Conservation (phyloP, 768 basidiomycete species). For the Auriculariales sp. region DNA sequence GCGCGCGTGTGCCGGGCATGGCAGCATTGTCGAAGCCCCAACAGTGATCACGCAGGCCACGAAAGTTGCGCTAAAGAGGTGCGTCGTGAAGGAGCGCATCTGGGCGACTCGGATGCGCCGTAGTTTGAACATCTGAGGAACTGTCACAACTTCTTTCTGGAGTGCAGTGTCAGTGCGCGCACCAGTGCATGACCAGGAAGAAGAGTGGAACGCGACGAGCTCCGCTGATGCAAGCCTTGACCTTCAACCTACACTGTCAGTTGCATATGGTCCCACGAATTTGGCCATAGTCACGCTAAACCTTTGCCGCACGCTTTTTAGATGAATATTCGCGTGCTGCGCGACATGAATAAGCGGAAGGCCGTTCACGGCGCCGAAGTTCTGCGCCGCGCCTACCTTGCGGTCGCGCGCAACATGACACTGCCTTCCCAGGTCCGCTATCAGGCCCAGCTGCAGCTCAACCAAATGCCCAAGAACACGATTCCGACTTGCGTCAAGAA, state of each 20-base stretch:
- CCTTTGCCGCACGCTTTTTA: conserved; percentile 1
- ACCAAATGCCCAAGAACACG: conserved; percentile 70
- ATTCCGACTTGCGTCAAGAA: conserved; percentile 83
- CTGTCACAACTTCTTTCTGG: no score
- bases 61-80: conserved; percentile 70
- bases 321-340: conserved; percentile 40
- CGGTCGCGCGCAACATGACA: conserved; percentile 82
- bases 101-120: conserved; percentile 11
- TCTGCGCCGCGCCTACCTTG: conserved; percentile 77
- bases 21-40: conserved; percentile 61
- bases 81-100: conserved; percentile 52
- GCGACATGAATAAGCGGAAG: conserved; percentile 65
- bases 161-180: no score
- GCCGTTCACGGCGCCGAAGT: conserved; percentile 67
- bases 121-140: neutral
- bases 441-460: conserved; percentile 87
- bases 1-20: conserved; percentile 48
- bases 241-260: no score
- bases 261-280: no score
- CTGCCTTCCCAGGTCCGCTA: conserved; percentile 82
- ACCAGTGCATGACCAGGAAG: neutral
- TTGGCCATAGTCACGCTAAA: no score
- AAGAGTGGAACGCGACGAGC: no score
- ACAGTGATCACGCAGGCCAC: conserved; percentile 67
- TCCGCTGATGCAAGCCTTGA: no score